Percentiles rank a stretch among this genome's conserved stretches.
phyloP scores from a whole-genome alignment of 139 green algal genomes.

The Pleodorina starrii region DNA sequence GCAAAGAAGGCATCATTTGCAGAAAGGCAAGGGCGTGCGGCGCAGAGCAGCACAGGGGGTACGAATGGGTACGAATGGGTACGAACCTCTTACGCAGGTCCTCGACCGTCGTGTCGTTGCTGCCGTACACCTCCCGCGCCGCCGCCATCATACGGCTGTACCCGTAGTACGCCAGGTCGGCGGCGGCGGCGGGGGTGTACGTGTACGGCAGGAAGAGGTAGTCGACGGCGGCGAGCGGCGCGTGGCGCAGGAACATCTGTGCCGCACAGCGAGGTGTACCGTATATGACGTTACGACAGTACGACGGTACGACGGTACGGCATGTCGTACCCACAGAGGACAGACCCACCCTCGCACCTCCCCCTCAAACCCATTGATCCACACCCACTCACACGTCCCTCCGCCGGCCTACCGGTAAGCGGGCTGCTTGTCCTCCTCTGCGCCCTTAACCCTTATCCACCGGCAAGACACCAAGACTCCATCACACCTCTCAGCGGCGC shows the following conservation, averaged over 20 bases:
- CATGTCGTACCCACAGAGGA: neutral
- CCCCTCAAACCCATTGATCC: neutral
- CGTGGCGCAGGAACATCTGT: constrained; percentile 30
- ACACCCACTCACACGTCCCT: neutral
- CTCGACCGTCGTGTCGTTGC: constrained; percentile 29
- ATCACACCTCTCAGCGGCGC: neutral
- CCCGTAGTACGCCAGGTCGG: constrained; percentile 23
- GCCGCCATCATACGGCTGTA: constrained; percentile 4
- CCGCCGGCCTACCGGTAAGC: neutral
- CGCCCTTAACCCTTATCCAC: neutral
- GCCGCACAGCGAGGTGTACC: neutral
- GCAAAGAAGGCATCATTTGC: too few species aligned
- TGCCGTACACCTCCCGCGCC: constrained; percentile 40
- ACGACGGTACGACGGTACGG: neutral
- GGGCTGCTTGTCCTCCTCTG: neutral
- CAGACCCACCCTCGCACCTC: neutral
- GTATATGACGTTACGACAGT: neutral
- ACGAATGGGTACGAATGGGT: too few species aligned
- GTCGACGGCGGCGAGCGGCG: constrained; percentile 10
- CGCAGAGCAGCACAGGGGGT: too few species aligned
- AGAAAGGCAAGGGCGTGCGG: too few species aligned
- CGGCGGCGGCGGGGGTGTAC: neutral
- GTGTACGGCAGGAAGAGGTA: constrained; percentile 33
- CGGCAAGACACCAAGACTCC: neutral
- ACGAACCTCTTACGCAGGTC: constrained; percentile 6